These are phyloP conservation scores for Pichia membranifaciens DNA, from an alignment of 805 yeast species.

Conservation along the genomic window DNA sequence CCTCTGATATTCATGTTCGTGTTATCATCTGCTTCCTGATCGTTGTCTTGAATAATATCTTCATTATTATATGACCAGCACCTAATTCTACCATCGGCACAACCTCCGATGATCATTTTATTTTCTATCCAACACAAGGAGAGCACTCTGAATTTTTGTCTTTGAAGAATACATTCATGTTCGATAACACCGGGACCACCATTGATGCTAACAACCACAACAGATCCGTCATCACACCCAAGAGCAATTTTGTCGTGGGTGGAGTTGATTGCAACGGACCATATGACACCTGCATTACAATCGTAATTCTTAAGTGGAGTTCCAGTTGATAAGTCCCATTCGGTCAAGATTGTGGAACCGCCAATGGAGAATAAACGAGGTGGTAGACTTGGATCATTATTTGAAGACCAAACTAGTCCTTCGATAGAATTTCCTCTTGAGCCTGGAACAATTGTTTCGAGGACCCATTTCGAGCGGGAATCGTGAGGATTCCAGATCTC, in stretches of 20 bases:
- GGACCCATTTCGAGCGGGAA: slow-evolving; percentile 63
- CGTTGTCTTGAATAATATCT: neutral
- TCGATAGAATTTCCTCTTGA: slow-evolving; percentile 82
- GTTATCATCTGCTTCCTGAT: slow-evolving; percentile 8
- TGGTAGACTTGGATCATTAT: slow-evolving; percentile 34
- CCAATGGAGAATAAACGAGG: slow-evolving; percentile 87
- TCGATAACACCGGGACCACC: slow-evolving; percentile 84
- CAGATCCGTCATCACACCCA: slow-evolving; percentile 94
- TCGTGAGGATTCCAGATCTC: slow-evolving; percentile 85
- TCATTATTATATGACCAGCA: slow-evolving; percentile 53
- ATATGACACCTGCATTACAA: slow-evolving; percentile 88
- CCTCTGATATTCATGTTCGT: slow-evolving; percentile 37
- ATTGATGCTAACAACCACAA: slow-evolving; percentile 74
- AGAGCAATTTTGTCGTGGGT: slow-evolving; percentile 64
- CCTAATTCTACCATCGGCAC: slow-evolving; percentile 89
- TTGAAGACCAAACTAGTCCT: slow-evolving; percentile 74
- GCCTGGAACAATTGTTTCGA: slow-evolving; percentile 69
- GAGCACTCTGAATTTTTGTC: slow-evolving; percentile 79
- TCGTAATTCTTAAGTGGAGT: slow-evolving; percentile 70
- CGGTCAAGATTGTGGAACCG: slow-evolving; percentile 85
- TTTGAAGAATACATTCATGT: slow-evolving; percentile 66
- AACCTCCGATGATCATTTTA: slow-evolving; percentile 76
- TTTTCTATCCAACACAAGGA: slow-evolving; percentile 70
- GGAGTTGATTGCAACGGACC: slow-evolving; percentile 74
- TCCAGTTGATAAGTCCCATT: slow-evolving; percentile 81